phyloP scores from a whole-genome alignment of 2,329 filamentous ascomycete species.

The Sporothrix protearum region DNA sequence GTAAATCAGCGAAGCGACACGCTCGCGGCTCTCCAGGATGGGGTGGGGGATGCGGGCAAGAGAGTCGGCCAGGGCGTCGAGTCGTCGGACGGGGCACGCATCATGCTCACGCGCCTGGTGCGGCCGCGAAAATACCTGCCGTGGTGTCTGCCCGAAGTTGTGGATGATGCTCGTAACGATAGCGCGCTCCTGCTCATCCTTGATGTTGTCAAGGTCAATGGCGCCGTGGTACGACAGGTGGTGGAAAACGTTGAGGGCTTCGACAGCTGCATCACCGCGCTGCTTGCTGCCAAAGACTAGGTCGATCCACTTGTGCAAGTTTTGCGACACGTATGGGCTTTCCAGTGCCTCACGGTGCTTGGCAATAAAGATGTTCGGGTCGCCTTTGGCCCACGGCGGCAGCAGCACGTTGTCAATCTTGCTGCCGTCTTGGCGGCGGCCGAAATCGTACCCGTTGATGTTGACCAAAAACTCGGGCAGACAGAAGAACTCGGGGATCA shows the following conservation, averaged over 20 bases:
- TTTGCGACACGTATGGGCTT: conserved; percentile 84
- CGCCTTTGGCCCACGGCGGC: conserved; percentile 96
- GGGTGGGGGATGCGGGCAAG: conserved; percentile 76
- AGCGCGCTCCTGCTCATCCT: conserved; percentile 78
- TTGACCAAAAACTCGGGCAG: conserved; percentile 94
- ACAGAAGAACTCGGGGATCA: conserved; percentile 97
- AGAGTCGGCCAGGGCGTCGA: conserved; percentile 74
- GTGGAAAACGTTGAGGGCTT: conserved; percentile 92
- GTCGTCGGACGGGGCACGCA: conserved; percentile 60
- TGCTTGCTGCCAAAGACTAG: conserved; percentile 93
- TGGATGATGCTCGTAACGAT: conserved; percentile 95
- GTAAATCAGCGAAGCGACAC: conserved; percentile 74
- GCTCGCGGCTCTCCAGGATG: conserved; percentile 70
- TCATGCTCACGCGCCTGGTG: conserved; percentile 74
- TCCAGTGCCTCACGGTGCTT: conserved; percentile 96
- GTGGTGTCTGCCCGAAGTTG: conserved; percentile 96
- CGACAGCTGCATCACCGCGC: conserved; percentile 83
- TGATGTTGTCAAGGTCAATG: conserved; percentile 85
- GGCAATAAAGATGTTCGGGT: conserved; percentile 90
- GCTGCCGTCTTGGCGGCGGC: conserved; percentile 72
- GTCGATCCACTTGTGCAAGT: conserved; percentile 93
- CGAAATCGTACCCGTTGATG: conserved; percentile 91
- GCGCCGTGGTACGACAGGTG: conserved; percentile 93
- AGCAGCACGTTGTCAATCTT: conserved; percentile 81
- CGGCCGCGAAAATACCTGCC: conserved; percentile 82